Conservation (phyloP, 495 filamentous ascomycete genomes). For the Penicillium canariense region DNA sequence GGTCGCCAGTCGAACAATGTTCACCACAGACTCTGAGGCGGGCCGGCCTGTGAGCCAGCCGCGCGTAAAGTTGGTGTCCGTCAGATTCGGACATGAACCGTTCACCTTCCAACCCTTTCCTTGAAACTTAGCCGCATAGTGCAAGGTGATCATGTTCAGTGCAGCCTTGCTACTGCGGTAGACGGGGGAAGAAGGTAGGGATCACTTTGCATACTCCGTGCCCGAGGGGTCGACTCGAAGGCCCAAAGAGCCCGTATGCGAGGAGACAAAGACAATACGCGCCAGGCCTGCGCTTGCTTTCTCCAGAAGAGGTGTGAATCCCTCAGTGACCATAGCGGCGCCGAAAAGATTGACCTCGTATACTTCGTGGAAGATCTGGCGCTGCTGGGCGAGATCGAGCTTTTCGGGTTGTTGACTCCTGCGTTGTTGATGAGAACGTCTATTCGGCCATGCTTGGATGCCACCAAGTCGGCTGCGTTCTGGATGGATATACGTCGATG, state of each 20-base stretch:
- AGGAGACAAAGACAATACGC: constrained; percentile 44
- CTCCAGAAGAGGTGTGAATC: constrained; percentile 43
- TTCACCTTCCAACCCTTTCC: constrained; percentile 29
- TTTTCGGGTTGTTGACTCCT: constrained; percentile 29
- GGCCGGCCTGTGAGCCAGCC: constrained; percentile 13
- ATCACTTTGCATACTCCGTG: constrained; percentile 8
- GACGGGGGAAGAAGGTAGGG: constrained; percentile 12
- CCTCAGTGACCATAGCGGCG: constrained; percentile 36
- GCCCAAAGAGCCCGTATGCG: constrained; percentile 32
- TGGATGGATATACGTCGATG: constrained; percentile 43
- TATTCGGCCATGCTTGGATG: constrained; percentile 25
- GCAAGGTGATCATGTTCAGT: constrained; percentile 39
- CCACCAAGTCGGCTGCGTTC: constrained; percentile 31
- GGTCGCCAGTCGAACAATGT: constrained; percentile 27
- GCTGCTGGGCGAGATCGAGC: constrained; percentile 15
- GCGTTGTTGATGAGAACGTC: constrained; percentile 44
- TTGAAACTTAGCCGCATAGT: constrained; percentile 22
- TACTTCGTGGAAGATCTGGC: constrained; percentile 30
- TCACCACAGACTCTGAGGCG: constrained; percentile 24
- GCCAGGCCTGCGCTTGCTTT: constrained; percentile 28
- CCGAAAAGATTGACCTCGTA: constrained; percentile 45
- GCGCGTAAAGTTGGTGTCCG: constrained; percentile 20
- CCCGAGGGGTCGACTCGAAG: constrained; percentile 13
- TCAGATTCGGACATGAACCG: constrained; percentile 27
- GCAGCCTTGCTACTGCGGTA: constrained; percentile 38